Base-by-base conservation (phyloP, 2,329 filamentous ascomycete genomes). In the Microsporum audouinii region DNA sequence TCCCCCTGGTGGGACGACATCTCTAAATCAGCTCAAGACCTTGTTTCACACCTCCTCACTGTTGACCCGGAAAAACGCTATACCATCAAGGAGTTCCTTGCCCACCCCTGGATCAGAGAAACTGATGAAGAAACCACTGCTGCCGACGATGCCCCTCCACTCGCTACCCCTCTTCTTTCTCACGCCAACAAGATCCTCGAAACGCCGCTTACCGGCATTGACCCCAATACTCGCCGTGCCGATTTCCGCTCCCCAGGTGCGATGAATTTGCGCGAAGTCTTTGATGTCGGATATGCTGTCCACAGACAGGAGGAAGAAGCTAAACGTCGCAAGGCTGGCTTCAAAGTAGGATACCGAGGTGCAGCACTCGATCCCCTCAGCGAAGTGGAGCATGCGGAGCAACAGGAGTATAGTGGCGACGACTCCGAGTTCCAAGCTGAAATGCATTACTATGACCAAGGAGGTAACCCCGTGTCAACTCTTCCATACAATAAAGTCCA, bases 1-100 rank as follows among this genome's bases (percentile, higher is more conserved):
- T 97, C 92, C 2, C 94, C 94, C 0, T 99, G 94, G 94, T 99
- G 94, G 94, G 94, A 99, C 67, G 91, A 96, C 62, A 97, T 99
- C 64, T 96, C 92, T 63, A 91, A 94, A 72, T 87, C 89, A 2
- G 94, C 94, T 0, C 90, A 97, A 73, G 92, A 99, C 69, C 79
- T 99, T 7, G 92, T 99, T 62, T 89, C 88, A 3, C 94, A 99
- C 73, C 83, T 99, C 0, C 78, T 99, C 64, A 95, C 90, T 0
- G 94, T 99, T 63, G 91, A 99, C 67, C 94, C 94, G 0, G 90
- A 95, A 63, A 92, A 96, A 79, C 86, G 94, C 17, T 99, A 90
- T 75, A 91, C 89, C 2, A 99, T 99, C 71, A 85, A 83, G 63
- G 87, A 97, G 70, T 99, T 99, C 77, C 79, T 99, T 62, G 83